phyloP scores from a whole-genome alignment of 1,284 basidiomycete genomes.

The Taiwanofungus camphoratus region DNA sequence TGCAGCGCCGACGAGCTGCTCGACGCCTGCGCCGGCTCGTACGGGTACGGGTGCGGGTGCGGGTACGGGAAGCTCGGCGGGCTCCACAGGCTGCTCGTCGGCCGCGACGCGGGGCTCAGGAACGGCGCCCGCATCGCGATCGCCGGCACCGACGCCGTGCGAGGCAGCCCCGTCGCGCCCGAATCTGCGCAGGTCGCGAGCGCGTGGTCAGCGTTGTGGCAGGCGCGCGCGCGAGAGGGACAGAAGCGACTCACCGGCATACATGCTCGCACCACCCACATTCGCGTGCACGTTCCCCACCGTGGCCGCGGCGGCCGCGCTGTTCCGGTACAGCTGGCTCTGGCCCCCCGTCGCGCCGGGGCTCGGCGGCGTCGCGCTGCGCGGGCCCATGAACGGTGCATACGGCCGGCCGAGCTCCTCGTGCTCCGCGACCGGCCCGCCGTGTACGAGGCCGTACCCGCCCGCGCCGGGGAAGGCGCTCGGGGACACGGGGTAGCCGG shows the following conservation, averaged over 20 bases:
- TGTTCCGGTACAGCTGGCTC: conserved; percentile 36
- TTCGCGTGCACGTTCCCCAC: conserved; percentile 16
- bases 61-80: conserved; percentile 43
- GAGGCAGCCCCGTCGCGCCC: conserved; percentile 32
- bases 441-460: conserved; percentile 12
- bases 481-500: conserved; percentile 10
- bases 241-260: conserved; percentile 1
- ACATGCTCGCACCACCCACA: conserved; percentile 6
- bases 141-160: conserved; percentile 29
- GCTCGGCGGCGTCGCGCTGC: conserved; percentile 21
- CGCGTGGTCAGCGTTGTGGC: background rate
- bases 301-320: conserved; percentile 38
- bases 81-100: conserved; percentile 52
- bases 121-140: conserved; percentile 61
- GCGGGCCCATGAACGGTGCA: conserved; percentile 45
- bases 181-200: conserved; percentile 16
- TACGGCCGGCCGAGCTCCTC: conserved; percentile 36
- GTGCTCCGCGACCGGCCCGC: conserved; percentile 14
- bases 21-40: conserved; percentile 26
- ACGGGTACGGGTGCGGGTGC: conserved; percentile 24
- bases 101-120: conserved; percentile 61
- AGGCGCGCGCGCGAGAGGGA: background rate
- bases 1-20: conserved; percentile 3
- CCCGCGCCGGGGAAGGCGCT: conserved; percentile 14
- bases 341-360: conserved; percentile 29